Conservation (phyloP, 2,329 filamentous ascomycete species). For the Ceratocystis albifundus region DNA sequence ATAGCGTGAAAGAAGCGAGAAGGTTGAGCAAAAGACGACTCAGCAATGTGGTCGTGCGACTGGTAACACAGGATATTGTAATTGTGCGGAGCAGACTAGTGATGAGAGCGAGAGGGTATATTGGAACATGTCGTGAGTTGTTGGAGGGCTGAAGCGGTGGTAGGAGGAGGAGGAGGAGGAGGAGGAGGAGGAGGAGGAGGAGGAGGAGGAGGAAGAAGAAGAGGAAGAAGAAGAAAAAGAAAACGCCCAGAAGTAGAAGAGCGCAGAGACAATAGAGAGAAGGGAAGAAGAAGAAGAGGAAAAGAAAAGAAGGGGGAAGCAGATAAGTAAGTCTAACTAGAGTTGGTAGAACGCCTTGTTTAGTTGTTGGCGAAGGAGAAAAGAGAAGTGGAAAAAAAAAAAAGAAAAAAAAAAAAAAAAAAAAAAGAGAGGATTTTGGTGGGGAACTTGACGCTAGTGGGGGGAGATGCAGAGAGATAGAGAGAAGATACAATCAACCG, state of each 20-base stretch:
- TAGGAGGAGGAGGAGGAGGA: background rate
- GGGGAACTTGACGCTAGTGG: background rate
- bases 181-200: background rate
- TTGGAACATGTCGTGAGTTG: conserved; percentile 22
- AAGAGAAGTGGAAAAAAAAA: background rate
- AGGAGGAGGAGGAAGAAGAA: background rate
- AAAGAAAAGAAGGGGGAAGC: background rate
- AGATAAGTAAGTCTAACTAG: background rate
- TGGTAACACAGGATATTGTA: conserved; percentile 13
- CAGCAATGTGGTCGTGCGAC: conserved; percentile 18
- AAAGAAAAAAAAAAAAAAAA: background rate
- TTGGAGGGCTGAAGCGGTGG: background rate
- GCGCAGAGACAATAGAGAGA: background rate
- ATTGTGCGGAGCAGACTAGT: conserved; percentile 21
- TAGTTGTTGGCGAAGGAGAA: background rate
- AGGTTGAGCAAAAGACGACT: background rate
- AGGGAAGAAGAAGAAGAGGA: background rate
- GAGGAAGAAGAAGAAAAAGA: too few species aligned
- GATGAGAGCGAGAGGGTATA: conserved; percentile 14
- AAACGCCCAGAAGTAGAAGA: conserved; percentile 6
- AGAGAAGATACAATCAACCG: background rate
- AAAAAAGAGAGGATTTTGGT: conserved; percentile 5
- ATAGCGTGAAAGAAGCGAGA: background rate
- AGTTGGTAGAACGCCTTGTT: background rate
- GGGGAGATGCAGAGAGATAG: background rate